Evolutionary conservation across 2,329 filamentous ascomycete species (phyloP), one percentile per base, ranked within the genome.

Genomic region (Trichoderma gracile): DNA sequence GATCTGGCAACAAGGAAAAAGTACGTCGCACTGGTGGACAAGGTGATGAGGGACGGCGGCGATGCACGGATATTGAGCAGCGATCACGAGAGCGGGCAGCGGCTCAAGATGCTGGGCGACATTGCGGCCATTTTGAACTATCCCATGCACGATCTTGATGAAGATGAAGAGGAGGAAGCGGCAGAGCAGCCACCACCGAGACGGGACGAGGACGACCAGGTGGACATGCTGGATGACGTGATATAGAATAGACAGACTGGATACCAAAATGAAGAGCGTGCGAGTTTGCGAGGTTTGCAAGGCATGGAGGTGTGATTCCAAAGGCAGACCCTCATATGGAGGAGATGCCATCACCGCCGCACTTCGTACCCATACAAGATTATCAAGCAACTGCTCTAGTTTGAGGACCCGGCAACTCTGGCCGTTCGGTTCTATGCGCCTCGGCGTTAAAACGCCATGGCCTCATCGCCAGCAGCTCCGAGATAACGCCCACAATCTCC

Each of bases 111-210:
- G 14, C 76, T 98, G 66, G 93, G 95, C 1, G 91, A 93, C 19
- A 89, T 99, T 67, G 95, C 94, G 17, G 93, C 93, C 1, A 89
- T 97, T 30, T 79, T 97, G 68, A 97, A 94, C 14, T 99, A 93
- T 74, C 93, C 95, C 0, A 83, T 98, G 43, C 79, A 86, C 19
- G 93, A 96, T 69, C 80, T 96, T 50, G 91, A 96, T 67, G 89
- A 93, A 40, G 87, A 89, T 2, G 87, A 80, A 3, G 80, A 80
- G 5, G 79, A 79, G 2, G 78, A 72, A 12, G 71, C 66, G 5
- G 72, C 67, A 27, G 49, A 62, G 4, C 33, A 38, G 46, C 9
- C 56, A 40, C 23, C 59, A 45, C 30, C 62, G 42, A 64, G 66
- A 33, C 66, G 69, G 12, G 72, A 69, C 2, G 72, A 74, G 33